Base-by-base conservation (phyloP, 2,329 filamentous ascomycete species). In the Aspergillus tamarii region DNA sequence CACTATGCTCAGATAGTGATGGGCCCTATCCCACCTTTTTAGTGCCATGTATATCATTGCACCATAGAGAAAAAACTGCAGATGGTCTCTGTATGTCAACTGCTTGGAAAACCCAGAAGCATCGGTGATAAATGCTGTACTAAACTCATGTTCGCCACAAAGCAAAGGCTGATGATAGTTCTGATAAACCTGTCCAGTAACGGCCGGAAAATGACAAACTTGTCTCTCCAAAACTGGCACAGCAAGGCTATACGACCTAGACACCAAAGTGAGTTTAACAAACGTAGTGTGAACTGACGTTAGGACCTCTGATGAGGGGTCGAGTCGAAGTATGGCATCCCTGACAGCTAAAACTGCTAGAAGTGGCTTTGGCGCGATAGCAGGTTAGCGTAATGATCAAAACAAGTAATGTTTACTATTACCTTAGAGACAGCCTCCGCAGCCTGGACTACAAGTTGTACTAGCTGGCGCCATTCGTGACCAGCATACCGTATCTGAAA, bases 61-160 rank as follows among this genome's bases (percentile, higher is more conserved):
- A 21, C 87, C 83, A 45, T 87, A 76, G 6, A 90, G 76, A 69
- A 91, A 89, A 73, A 92, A 93, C 72, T 90, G 87, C 23, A 92
- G 79, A 48, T 80, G 76, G 43, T 80, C 77, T 57, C 73, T 74
- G 62, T 77, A 76, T n/a, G 74, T 74, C 19, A 84, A 63, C 45
- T 73, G 77, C 3, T 76, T 70, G 14, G 79, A 77, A n/a, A 83
- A 67, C 6, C 77, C 79, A 9, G 78, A 77, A 21, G 67, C 57
- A 28, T 74, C 68, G 6, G 72, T 79, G 14, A 82, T 73, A 54
- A 78, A 80, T 19, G 68, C 66, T 23, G 73, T 66, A 63, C 69
- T 75, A 6, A 73, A 74, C 30, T 74, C 71, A 32, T 77, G 66
- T 26, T 72, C 61, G 1, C 76, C 74, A 61, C 76, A 79, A 1